Conservation (phyloP, 2,329 filamentous ascomycete species). For the Xylaria sp. region DNA sequence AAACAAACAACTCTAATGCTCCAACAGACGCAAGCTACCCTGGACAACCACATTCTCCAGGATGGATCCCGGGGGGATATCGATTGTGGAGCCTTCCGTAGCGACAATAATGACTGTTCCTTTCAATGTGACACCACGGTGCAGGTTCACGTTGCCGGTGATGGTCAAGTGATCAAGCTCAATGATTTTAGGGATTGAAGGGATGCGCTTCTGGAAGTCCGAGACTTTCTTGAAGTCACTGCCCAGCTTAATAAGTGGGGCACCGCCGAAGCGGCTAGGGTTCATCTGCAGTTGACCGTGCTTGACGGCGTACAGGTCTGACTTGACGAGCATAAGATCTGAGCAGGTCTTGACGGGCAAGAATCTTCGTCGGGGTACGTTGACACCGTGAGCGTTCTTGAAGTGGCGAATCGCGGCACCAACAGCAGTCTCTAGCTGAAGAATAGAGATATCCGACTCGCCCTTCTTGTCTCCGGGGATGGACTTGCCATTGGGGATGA, state of each 20-base stretch:
- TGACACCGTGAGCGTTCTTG: slow-evolving; percentile 97
- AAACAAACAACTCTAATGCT: slow-evolving; percentile 57
- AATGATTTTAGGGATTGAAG: slow-evolving; percentile 87
- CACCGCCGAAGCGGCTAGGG: slow-evolving; percentile 93
- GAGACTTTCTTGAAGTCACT: slow-evolving; percentile 99
- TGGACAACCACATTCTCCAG: slow-evolving; percentile 99
- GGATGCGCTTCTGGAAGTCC: slow-evolving; percentile 88
- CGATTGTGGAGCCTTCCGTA: slow-evolving; percentile 96
- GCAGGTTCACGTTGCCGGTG: slow-evolving; percentile 95
- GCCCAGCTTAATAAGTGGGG: slow-evolving; percentile 97
- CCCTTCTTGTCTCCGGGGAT: slow-evolving; percentile 99
- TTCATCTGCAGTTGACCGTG: slow-evolving; percentile 98
- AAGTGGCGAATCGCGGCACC: slow-evolving; percentile 99
- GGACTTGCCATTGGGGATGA: slow-evolving; percentile 98
- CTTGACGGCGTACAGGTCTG: slow-evolving; percentile 97
- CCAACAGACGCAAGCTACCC: slow-evolving; percentile 81
- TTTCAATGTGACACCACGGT: slow-evolving; percentile 94
- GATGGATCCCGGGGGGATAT: slow-evolving; percentile 94
- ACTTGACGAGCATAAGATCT: slow-evolving; percentile 99
- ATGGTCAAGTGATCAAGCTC: slow-evolving; percentile 96
- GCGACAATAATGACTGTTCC: slow-evolving; percentile 99
- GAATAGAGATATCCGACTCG: slow-evolving; percentile 95
- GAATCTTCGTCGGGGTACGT: slow-evolving; percentile 96
- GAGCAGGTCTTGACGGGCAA: slow-evolving; percentile 99
- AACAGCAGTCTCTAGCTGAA: slow-evolving; percentile 98